Base-by-base conservation (phyloP, 116 monocot species). In the Phalaenopsis hybrid region DNA sequence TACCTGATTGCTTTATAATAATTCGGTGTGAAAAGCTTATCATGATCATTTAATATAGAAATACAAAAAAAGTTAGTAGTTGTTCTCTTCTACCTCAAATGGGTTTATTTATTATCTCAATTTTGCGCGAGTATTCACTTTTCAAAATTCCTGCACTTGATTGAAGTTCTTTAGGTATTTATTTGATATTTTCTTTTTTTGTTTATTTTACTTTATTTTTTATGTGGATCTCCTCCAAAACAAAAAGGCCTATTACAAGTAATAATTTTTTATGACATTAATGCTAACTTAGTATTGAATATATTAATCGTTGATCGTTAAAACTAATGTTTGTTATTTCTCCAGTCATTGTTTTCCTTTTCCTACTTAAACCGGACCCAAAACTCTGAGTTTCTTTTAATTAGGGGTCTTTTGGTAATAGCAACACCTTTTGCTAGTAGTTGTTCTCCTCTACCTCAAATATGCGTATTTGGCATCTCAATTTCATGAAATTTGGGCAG, bases 361-460 rank as follows among this genome's bases (percentile, higher is more conserved):
- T 67, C 7, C 11, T 61, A 61, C 67, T 72, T 9, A 72, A 15
- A 6, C 72, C 15, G 6, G 10, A 33, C 41, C 15, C 72, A 37
- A 34, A 17, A 12, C 41, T 72, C 15, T 37, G 1, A 67, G 4
- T 37, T 72, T 37, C 37, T 72, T 77, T 79, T 57, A 37, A 2
- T 25, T 73, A 93, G 97, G 90, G 94, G 94, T 46, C 75, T 83
- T 79, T 88, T 97, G 84, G 88, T 97, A 44, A 83, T 97, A 85
- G 97, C 97, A 33, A 97, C 97, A 57, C 97, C 97, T 57, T 97
- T 83, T 88, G 88, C 97, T 79, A 94, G 97, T 77, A 87, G 94
- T 37, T 94, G 20, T 18, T 21, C 63, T 5, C 63, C 63, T 63
- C 20, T 63, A 63, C 21, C 63, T n/a, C 63, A 63, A 20, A 63